Evolutionary conservation across 495 filamentous ascomycete species (phyloP).

Genomic region (Cryomyces antarcticus): DNA sequence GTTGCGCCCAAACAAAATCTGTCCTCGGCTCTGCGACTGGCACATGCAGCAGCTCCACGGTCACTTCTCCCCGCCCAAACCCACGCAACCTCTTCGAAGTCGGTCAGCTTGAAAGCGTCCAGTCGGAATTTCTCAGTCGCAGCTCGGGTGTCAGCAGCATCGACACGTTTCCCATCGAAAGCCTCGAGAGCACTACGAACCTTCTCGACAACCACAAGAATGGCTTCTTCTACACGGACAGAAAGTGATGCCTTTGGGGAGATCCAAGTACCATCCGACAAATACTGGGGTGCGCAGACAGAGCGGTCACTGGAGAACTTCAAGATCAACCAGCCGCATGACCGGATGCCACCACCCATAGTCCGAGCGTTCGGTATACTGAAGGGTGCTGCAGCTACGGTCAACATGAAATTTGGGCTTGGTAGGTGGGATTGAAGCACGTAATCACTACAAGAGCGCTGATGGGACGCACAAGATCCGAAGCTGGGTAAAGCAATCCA

Average conservation of each 20-base stretch:
- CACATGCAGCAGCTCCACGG: no score
- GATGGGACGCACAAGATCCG: conserved; percentile 35
- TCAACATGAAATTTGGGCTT: conserved; percentile 89
- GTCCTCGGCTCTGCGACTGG: no score
- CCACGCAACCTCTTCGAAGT: no score
- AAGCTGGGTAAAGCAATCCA: conserved; percentile 86
- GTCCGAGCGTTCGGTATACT: conserved; percentile 89
- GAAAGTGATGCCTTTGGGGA: conserved; percentile 97
- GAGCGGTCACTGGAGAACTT: conserved; percentile 95
- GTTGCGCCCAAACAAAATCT: no score
- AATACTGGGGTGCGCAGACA: conserved; percentile 98
- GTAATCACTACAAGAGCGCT: not conserved
- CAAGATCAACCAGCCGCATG: conserved; percentile 95
- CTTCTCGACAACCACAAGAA: conserved; percentile 10
- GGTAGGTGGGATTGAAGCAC: conserved; percentile 32
- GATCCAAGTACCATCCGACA: conserved; percentile 72
- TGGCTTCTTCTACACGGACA: conserved; percentile 34
- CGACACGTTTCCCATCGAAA: not conserved
- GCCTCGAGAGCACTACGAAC: not conserved
- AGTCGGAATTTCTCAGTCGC: not conserved
- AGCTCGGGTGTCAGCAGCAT: conserved; percentile 5
- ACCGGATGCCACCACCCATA: conserved; percentile 90
- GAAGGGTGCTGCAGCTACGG: conserved; percentile 87
- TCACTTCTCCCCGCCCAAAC: no score
- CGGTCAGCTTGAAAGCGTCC: no score